phyloP scores from a whole-genome alignment of 768 basidiomycete species.

The Filobasidium floriforme region DNA sequence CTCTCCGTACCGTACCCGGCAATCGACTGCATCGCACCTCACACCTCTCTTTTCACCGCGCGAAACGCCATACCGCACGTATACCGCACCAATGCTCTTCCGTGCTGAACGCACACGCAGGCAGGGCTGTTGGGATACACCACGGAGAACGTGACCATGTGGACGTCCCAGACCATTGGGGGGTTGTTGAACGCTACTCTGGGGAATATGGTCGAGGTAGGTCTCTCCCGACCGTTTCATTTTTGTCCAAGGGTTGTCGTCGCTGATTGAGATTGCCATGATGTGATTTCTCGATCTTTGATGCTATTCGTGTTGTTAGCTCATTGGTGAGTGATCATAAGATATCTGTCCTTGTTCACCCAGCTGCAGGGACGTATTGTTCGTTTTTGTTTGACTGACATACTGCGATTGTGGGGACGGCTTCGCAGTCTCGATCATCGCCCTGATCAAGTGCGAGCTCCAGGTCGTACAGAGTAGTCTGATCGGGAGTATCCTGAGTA shows the following conservation, averaged over 20 bases:
- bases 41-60: no score
- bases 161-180: constrained; percentile 51
- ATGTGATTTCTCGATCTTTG: background rate
- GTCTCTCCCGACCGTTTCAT: constrained; percentile 40
- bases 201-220: constrained; percentile 54
- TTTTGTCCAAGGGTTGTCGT: background rate
- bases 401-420: no score
- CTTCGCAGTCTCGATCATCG: constrained; percentile 31
- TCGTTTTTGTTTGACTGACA: no score
- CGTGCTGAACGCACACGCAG: no score
- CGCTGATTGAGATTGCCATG: background rate
- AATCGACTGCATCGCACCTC: no score
- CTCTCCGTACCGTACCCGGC: no score
- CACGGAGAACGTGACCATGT: constrained; percentile 50
- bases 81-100: no score
- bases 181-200: constrained; percentile 55
- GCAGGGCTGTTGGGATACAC: constrained; percentile 53
- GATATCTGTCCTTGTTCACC: no score
- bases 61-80: no score
- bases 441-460: constrained; percentile 47
- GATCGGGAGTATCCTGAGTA: constrained; percentile 53
- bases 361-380: no score
- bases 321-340: no score
- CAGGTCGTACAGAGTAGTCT: constrained; percentile 54
- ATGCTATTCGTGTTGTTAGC: background rate